Base-by-base conservation (phyloP, 768 basidiomycete genomes). In the Amanita brunnescens region DNA sequence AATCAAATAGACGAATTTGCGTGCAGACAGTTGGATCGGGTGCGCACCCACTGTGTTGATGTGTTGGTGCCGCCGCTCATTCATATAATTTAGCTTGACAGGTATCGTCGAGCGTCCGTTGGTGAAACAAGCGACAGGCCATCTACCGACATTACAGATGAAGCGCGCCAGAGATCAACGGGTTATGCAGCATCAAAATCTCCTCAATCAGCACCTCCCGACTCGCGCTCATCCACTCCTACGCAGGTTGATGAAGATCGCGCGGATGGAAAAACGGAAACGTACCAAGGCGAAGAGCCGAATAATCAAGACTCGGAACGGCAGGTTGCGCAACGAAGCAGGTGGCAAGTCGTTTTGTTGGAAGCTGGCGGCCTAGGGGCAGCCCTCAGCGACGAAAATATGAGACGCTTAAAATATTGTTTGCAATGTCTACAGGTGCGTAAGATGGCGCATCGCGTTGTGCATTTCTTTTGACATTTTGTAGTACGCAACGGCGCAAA, bases 291-390 rank as follows among this genome's bases (percentile, higher is more conserved):
- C 16, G 45, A 56, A 46, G n/a, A n/a, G n/a, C 35, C 49, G 23
- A 26, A 21, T 50, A 55, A 21, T 23, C 48, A 10, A 24, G 41
- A 33, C 38, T 41, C 30, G 29, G 70, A 75, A 29, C 73, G 74
- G 20, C 78, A 84, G 60, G 79, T 88, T 8, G 79, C 76, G 5
- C 79, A 78, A 43, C 76, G 90, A n/a, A 86, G 86, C 64, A 73
- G 87, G 37, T 91, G 88, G 91, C 90, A 92, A 58, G 79, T 85
- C 0, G 77, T 93, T 23, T 69, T 94, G 35, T 72, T 86, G 20
- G 91, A 94, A 66, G 91, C 90, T 2, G 90, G 91, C 12, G 91
- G 91, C 0, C 72, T 95, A 30, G 79, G 90, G 52, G 90, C 88
- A 0, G 91, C 92, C 6, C 72, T 94, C 29, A 91, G 90, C 64